Evolutionary conservation across 2,329 filamentous ascomycete genomes (phyloP), one percentile per base, ranked within the genome.

Genomic region (Fusarium mundagurra): DNA sequence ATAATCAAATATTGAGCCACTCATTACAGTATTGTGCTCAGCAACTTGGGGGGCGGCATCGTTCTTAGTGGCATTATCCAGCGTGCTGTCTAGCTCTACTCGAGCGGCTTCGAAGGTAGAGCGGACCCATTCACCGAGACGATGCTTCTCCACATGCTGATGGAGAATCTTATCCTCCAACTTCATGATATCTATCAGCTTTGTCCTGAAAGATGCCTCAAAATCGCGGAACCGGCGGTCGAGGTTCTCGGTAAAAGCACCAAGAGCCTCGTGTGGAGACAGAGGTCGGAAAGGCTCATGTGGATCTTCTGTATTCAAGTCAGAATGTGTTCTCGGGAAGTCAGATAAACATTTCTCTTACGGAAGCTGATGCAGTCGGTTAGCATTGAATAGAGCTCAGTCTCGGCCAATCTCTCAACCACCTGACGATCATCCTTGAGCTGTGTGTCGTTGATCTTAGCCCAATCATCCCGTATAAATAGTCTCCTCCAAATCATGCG

Each of bases 401-500:
- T 97, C 64, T 87, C 84, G 38, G 86, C 85, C 33, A 97, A 83
- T 24, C 89, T 85, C 34, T 88, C 86, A 61, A 91, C 86, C 34
- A 94, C 89, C 71, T 93, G 88, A 7, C 85, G 84, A 78, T 97
- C 95, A 64, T 91, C 90, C 80, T 93, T 92, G 67, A 92, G 87
- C 54, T 92, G 90, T 2, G 93, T 96, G 74, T 94, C 91, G 79
- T 96, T 96, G 79, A 97, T 89, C 67, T 85, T 86, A 33, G 88
- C 85, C 96, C 96, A 99, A 80, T 98, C 90, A 81, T 98, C 95
- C 57, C 92, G 90, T 74, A 96, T 88, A 78, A 93, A 93, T 70
- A 94, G 92, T 61, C 96, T 91, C 79, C 96, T 92, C 96, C 96
- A 99, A 71, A 98, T 93, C 44, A 91, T 84, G 22, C 85, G 84